Base-by-base conservation (phyloP, 495 filamentous ascomycete species). In the Lepidopterella palustris region DNA sequence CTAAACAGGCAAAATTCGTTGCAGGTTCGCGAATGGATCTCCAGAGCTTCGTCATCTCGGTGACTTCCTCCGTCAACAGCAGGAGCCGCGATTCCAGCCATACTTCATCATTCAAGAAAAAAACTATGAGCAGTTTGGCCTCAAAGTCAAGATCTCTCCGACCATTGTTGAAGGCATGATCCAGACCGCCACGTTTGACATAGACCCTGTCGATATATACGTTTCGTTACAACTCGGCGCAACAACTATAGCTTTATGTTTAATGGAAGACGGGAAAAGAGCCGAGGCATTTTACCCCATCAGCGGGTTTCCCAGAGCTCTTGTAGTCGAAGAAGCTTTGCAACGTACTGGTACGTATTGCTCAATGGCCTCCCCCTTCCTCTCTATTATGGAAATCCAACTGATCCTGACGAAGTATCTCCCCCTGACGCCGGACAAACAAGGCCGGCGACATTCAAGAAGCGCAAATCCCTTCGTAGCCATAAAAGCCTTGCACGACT, bases 81-180 rank as follows among this genome's bases (percentile, higher is more conserved):
- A 59, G 35, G n/a, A 39, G 8, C 47, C 35, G 5, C 45, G 45
- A 0, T 59, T 59, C 48, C 47, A 52, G 20, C 57, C 57, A 13
- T 53, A 40, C 49, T 59, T 59, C 57, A 59, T 26, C 3, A 15
- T 59, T 10, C 47, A 52, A 35, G 57, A 59, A 25, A 3, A 21
- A 4, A 50, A 9, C 4, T 10, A 39, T n/a, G 45, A 29, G 20
- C 45, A 35, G 26, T 5, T 10, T 11, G 27, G 10, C 15, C 45
- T 51, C 21, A 9, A 35, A 6, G 51, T 59, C 15, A 11, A 32
- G 1, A 24, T 59, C 2, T 51, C 6, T 35, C 45, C 18, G n/a
- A 18, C 50, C 5, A 39, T 59, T 45, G 51, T 59, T 15, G 18
- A 28, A 6, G 11, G 11, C 24, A 59, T 59, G 56, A 59, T 28